Conservation (phyloP, 2,329 filamentous ascomycete species). For the Thelonectria blattea region DNA sequence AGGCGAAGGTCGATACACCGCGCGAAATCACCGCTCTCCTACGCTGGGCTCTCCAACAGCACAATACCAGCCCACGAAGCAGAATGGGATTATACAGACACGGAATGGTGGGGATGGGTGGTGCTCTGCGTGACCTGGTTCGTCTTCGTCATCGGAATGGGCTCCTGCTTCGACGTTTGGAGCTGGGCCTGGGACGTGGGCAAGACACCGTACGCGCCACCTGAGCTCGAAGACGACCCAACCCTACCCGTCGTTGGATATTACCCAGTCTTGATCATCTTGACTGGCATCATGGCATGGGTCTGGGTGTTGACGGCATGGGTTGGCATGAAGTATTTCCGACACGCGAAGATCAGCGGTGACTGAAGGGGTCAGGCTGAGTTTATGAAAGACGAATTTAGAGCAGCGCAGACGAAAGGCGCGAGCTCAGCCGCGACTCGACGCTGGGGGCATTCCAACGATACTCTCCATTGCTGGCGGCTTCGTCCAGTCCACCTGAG, state of each 20-base stretch:
- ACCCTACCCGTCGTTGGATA: constrained; percentile 96
- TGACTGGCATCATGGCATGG: constrained; percentile 97
- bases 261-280: constrained; percentile 90
- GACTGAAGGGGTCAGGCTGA: constrained; percentile 50
- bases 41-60: constrained; percentile 58
- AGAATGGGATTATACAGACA: constrained; percentile 91
- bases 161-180: constrained; percentile 93
- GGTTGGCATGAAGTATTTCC: constrained; percentile 99
- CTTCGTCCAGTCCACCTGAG: background rate
- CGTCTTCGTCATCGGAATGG: constrained; percentile 96
- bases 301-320: constrained; percentile 97
- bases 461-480: background rate
- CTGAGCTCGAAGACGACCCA: constrained; percentile 92
- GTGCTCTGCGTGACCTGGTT: constrained; percentile 91
- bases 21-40: constrained; percentile 66
- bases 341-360: constrained; percentile 87
- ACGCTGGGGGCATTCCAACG: background rate
- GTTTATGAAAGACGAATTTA: background rate
- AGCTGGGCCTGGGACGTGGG: constrained; percentile 99
- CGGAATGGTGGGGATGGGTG: constrained; percentile 98
- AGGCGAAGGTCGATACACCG: constrained; percentile 57
- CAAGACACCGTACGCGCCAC: constrained; percentile 92
- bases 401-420: background rate
- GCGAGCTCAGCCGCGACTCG: background rate
- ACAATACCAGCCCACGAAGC: constrained; percentile 55